Base-by-base conservation (phyloP, 306 rosid genomes). In the Pueraria montana region DNA sequence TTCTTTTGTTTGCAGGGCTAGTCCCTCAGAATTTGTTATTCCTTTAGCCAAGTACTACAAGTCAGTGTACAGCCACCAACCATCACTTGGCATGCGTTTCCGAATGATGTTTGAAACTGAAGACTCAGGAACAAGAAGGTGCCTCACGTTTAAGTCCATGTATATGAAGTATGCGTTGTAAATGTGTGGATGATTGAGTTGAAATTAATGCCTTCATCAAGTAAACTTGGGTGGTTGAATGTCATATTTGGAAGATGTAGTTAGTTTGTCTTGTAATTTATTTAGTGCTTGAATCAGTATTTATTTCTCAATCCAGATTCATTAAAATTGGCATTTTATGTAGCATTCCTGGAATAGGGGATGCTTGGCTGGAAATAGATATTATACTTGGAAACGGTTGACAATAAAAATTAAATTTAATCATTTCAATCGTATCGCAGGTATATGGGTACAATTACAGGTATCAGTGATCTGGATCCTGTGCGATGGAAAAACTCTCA, bases 51-150 rank as follows among this genome's bases (percentile, higher is more conserved):
- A 96, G 90, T 96, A 92, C 88, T 92, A 96, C 90, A 96, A 92
- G 91, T 94, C 99, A 38, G 97, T 90, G n/a, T 94, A 85, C 88
- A 92, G 94, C 80, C 94, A 91, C 81, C 99, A 94, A 82, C 79
- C 92, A 77, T 94, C 98, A 12, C 92, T 91, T 49, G 99, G 99
- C 74, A 96, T 96, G 99, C 96, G 99, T 8, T 96, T 96, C 42
- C 89, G 98, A 42, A 96, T 96, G 99, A 94, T 96, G 95, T 94
- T 96, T 56, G 99, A 96, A 84, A 92, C 99, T 45, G 99, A 96
- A 79, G 99, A 96, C 78, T 96, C 99, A 0, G 98, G 98, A 87
- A 94, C 98, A 68, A 90, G 99, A 91, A 96, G 99, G 99, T 96
- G 78, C 83, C 76, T 80, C 66, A 80, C 67, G 80, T 86, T 59